phyloP scores from a whole-genome alignment of 441 rosid genomes.

The Kokia cookei region DNA sequence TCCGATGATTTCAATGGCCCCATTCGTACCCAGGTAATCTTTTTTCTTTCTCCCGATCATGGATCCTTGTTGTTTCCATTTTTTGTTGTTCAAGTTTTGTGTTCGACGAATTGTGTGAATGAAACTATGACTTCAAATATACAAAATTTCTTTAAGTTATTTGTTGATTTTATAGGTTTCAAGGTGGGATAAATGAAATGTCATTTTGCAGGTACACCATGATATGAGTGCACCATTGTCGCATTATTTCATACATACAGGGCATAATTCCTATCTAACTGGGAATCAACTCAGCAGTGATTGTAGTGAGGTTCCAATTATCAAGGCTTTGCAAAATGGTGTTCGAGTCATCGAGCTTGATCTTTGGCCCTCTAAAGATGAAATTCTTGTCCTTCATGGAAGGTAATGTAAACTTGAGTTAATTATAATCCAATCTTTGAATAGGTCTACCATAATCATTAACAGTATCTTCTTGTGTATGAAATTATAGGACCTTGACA shows the following conservation, averaged over 20 bases:
- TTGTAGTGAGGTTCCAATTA: conserved; percentile 63
- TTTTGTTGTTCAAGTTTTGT: too few species aligned
- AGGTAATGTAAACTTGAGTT: conserved; percentile 23
- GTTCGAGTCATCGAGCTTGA: conserved; percentile 67
- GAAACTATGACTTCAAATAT: neutral
- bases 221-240: conserved; percentile 70
- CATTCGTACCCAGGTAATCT: conserved; percentile 21
- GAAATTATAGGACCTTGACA: conserved; percentile 47
- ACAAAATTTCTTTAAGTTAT: too few species aligned
- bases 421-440: neutral
- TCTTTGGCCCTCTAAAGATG: conserved; percentile 61
- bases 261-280: conserved; percentile 72
- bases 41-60: too few species aligned
- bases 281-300: conserved; percentile 75
- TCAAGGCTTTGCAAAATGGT: conserved; percentile 50
- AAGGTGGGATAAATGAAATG: conserved; percentile 6
- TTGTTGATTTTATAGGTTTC: neutral
- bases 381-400: conserved; percentile 66
- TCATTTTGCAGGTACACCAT: conserved; percentile 52
- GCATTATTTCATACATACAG: conserved; percentile 67
- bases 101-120: too few species aligned
- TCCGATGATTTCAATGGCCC: conserved; percentile 53
- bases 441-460: neutral
- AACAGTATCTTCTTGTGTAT: neutral
- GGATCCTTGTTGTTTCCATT: too few species aligned